Base-by-base conservation (phyloP, 352 stramenopile genomes). In the Blastocystis sp. region DNA sequence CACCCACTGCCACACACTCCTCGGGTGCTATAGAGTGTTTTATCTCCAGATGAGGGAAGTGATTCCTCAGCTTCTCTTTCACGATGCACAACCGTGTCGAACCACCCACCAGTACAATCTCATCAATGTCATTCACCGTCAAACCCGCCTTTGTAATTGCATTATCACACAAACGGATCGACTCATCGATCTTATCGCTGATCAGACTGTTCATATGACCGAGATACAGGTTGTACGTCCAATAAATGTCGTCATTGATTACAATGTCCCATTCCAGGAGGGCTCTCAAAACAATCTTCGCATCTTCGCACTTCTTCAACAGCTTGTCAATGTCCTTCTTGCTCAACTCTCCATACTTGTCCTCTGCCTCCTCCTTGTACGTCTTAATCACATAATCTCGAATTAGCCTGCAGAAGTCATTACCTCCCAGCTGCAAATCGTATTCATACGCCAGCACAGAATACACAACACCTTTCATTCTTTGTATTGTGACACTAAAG, bases 361-460 rank as follows among this genome's bases (percentile, higher is more conserved):
- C 48, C 1, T 28, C 28, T 6, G 28, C 21, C 2, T 70, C 1
- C 28, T 42, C 54, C 17, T 52, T 52, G 42, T 70, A 84, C 19
- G 0, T 34, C 17, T 66, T 28, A 0, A 52, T 68, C n/a, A 84
- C 28, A 6, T 52, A 9, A 43, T 84, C 28, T 28, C 68, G 24
- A 11, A 84, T 38, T 0, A 84, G 4, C 1, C 14, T 69, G 48
- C 70, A 57, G 4, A 84, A 69, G 66, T 71, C 64, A 28, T 38
- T 76, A 21, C 97, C 97, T 71, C 97, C 97, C 89, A 99, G 92
- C 91, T 99, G 96, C 14, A 96, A 98, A 92, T 99, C 97, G 80
- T 97, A 97, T 91, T 98, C 98, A 52, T 97, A 99, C 38, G 96
- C 96, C 62, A 98, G 91, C 3, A 99, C 97, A 91, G 99, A 96